A percentile compares a stretch with the other conserved stretches of the same genome.
phyloP scores from a whole-genome alignment of 371 early-diverging fungal species.

The Mucor racemosus region DNA sequence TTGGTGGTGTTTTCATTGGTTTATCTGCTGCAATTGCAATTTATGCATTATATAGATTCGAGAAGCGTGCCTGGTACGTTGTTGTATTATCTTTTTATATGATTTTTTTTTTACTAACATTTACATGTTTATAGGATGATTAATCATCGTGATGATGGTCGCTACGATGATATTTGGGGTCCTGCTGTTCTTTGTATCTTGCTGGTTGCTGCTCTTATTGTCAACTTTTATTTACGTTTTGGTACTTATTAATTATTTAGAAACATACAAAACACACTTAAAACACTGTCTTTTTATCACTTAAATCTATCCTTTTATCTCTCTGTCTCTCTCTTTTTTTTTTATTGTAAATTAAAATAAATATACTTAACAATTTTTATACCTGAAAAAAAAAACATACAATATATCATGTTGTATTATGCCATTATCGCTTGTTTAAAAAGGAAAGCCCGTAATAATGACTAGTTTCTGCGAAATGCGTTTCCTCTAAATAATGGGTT shows the following conservation, averaged over 20 bases:
- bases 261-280: not conserved
- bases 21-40: slow-evolving; percentile 77
- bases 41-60: slow-evolving; percentile 88
- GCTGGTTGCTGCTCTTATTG: slow-evolving; percentile 60
- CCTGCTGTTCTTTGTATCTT: slow-evolving; percentile 84
- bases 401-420: too few species aligned
- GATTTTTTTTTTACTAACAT: too few species aligned
- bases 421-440: not conserved
- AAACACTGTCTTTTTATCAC: not conserved
- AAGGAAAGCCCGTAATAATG: not conserved
- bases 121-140: slow-evolving; percentile 52
- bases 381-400: not conserved
- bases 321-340: not conserved
- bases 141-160: slow-evolving; percentile 56
- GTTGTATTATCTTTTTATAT: slow-evolving; percentile 9
- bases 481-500: not conserved
- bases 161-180: slow-evolving; percentile 63
- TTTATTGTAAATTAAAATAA: slow-evolving; percentile 2
- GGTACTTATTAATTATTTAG: not conserved
- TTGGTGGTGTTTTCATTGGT: slow-evolving; percentile 60
- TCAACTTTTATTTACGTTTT: slow-evolving; percentile 53
- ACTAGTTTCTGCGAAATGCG: too few species aligned
- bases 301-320: not conserved
- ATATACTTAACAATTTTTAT: not conserved
- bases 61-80: slow-evolving; percentile 75